Evolutionary conservation across 352 stramenopile species (phyloP).

Genomic region (Phytopythium aichiense): DNA sequence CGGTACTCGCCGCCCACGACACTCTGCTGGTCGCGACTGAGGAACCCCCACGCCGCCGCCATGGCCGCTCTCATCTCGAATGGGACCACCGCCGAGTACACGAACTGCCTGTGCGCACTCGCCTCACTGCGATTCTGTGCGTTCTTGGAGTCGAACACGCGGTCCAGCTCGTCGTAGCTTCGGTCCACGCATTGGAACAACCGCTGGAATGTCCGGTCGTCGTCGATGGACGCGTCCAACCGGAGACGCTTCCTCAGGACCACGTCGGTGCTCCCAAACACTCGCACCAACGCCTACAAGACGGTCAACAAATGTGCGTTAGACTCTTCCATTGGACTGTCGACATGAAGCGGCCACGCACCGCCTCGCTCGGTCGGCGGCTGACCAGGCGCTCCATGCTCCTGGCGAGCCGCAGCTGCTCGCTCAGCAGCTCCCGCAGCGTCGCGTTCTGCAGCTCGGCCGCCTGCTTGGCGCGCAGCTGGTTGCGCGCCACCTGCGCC

Average conservation of each 20-base stretch:
- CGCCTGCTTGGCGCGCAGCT: constrained; percentile 1
- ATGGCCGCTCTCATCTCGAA: constrained; percentile 34
- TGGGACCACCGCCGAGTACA: constrained; percentile 35
- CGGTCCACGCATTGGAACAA: constrained; percentile 2
- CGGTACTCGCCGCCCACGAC: constrained; percentile 35
- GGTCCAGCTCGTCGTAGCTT: not conserved
- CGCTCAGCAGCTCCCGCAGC: constrained; percentile 4
- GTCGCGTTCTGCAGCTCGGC: constrained; percentile 8
- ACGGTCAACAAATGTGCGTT: not conserved
- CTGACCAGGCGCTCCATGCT: constrained; percentile 5
- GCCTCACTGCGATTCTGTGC: not conserved
- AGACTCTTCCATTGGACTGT: not conserved
- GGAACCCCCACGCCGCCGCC: constrained; percentile 29
- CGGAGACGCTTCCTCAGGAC: not conserved
- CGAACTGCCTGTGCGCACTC: constrained; percentile 3
- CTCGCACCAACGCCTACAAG: not conserved
- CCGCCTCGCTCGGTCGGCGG: not conserved
- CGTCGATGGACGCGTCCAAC: not conserved
- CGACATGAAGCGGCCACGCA: not conserved
- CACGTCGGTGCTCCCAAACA: not conserved
- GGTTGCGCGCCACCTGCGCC: constrained; percentile 3
- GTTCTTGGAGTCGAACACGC: not conserved
- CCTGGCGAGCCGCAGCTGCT: constrained; percentile 1
- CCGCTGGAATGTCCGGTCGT: not conserved
- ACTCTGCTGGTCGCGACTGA: constrained; percentile 25